Base-by-base conservation (phyloP, 495 filamentous ascomycete genomes). In the Penicillium simplicissimum region DNA sequence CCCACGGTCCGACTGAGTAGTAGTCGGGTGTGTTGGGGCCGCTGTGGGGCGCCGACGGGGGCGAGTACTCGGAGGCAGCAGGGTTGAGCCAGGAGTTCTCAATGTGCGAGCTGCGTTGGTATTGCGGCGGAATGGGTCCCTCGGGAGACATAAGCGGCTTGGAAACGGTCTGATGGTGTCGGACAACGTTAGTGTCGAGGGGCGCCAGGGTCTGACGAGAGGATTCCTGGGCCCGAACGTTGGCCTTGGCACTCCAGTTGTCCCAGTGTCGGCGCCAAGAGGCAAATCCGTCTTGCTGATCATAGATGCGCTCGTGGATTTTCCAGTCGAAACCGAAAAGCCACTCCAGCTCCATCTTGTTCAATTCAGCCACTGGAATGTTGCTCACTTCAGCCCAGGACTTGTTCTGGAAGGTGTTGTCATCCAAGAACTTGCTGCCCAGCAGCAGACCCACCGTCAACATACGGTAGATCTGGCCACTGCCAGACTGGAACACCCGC, bases 331-430 rank as follows among this genome's bases (percentile, higher is more conserved):
- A 96, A 25, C 87, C 88, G 47, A 82, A 80, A 28, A 99, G 82
- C 95, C 95, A 99, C 68, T 97, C 90, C 66, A 87, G 85, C 78
- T 99, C 95, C 79, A 97, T 82, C 60, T 82, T 82, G 78, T 98
- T 98, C 67, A 99, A 80, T 66, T 97, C 94, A 25, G 81, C 64
- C 23, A 99, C 93, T 21, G 88, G 75, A 61, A 99, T 97, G 58
- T 90, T 91, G 76, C 93, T 98, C 25, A 99, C 95, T 70, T 99
- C 96, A 4, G 96, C 90, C 95, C 95, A 99, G 8, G 96, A 98
- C 56, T 93, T 91, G 78, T 98, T 99, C 81, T 97, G 93, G 76
- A 98, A 99, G 15, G 95, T 99, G 76, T 98, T 98, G 75, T 99
- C 95, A 70, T 99, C 95, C 57, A 98, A 75, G 69, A 99, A 99